Conservation (phyloP, 2,329 filamentous ascomycete genomes). For the Teratosphaeria gauchensis region DNA sequence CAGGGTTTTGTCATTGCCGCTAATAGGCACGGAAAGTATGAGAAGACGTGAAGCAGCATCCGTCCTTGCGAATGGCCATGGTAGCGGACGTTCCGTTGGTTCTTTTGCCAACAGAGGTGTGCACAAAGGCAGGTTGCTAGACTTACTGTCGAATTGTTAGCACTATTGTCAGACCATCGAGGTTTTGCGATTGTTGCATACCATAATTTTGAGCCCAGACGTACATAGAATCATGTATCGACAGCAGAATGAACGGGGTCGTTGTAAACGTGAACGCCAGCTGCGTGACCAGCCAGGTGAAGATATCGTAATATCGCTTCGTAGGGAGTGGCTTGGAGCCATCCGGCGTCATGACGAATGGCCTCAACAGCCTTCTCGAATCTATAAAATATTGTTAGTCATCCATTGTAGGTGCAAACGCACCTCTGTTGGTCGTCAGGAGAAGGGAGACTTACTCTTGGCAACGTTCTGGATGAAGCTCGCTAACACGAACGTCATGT, state of each 20-base stretch:
- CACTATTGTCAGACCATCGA: not conserved
- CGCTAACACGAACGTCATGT: slow-evolving; percentile 78
- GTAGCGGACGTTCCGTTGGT: not conserved
- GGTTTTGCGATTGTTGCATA: not conserved
- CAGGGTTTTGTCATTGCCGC: not conserved
- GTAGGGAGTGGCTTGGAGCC: slow-evolving; percentile 56
- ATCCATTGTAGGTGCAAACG: too few species aligned
- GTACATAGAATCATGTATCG: slow-evolving; percentile 57
- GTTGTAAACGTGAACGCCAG: slow-evolving; percentile 73
- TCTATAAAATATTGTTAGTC: slow-evolving; percentile 43
- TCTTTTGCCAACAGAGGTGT: not conserved
- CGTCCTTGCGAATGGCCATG: not conserved
- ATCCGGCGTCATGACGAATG: slow-evolving; percentile 79
- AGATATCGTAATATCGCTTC: slow-evolving; percentile 81
- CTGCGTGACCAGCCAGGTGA: slow-evolving; percentile 68
- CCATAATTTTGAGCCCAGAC: slow-evolving; percentile 52
- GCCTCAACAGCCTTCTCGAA: slow-evolving; percentile 77
- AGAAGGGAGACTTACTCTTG: slow-evolving; percentile 61
- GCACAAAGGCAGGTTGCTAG: not conserved
- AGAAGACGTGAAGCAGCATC: not conserved
- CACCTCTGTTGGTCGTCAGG: not conserved
- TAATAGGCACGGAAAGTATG: not conserved
- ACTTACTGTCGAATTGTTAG: not conserved
- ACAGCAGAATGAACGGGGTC: slow-evolving; percentile 76
- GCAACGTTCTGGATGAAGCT: slow-evolving; percentile 87